Conservation (phyloP, 169 alveolate species). For the Plasmodium billcollinsi region DNA sequence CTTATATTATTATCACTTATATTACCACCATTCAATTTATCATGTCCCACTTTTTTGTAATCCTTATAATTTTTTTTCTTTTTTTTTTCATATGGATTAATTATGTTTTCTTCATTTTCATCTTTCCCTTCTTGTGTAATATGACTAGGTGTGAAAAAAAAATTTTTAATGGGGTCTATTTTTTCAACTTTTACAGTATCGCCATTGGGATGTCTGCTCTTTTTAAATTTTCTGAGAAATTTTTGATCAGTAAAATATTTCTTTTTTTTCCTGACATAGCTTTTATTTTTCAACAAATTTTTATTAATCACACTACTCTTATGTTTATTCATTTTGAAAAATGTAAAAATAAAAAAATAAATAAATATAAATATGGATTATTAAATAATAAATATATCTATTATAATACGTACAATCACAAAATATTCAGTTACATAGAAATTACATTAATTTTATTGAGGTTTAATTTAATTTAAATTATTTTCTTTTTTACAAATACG, state of each 20-base stretch:
- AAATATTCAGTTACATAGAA: too few relatives aligned
- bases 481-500: too few relatives aligned
- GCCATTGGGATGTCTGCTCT: slow-evolving; percentile 12
- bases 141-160: slow-evolving; percentile 42
- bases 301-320: slow-evolving; percentile 5
- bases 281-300: slow-evolving; percentile 38
- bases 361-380: neutral
- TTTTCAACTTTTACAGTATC: slow-evolving; percentile 6
- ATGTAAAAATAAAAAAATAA: neutral
- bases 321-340: slow-evolving; percentile 20
- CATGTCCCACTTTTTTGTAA: neutral
- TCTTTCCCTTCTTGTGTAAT: neutral
- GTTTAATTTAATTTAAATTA: too few relatives aligned
- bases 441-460: too few relatives aligned
- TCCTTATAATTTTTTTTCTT: neutral
- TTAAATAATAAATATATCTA: neutral
- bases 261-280: slow-evolving; percentile 38
- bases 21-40: neutral
- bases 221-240: slow-evolving; percentile 62
- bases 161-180: slow-evolving; percentile 58
- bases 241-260: slow-evolving; percentile 64
- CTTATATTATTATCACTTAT: neutral
- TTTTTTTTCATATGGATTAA: neutral
- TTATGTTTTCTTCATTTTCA: slow-evolving; percentile 2
- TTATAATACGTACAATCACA: too few relatives aligned